Evolutionary conservation across 495 filamentous ascomycete species (phyloP).

Genomic region (Cercophora scortea): DNA sequence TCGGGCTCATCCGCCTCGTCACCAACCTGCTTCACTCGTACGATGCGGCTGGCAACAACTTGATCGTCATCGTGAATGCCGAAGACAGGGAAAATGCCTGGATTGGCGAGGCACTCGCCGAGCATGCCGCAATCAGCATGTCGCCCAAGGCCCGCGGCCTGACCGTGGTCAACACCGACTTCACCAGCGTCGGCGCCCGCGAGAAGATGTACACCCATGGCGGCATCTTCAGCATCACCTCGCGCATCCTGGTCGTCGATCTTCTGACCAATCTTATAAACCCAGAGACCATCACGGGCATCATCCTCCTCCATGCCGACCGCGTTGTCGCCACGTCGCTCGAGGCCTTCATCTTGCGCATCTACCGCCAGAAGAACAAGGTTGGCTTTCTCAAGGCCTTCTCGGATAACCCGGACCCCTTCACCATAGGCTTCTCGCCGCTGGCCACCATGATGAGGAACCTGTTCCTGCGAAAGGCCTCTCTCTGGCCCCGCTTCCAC

Average conservation of each 20-base stretch:
- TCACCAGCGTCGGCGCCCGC: constrained; percentile 73
- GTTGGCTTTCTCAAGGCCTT: constrained; percentile 92
- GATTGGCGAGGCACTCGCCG: constrained; percentile 88
- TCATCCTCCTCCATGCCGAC: constrained; percentile 86
- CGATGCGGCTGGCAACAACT: constrained; percentile 89
- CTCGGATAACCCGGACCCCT: constrained; percentile 88
- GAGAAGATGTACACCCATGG: constrained; percentile 86
- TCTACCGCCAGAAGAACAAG: constrained; percentile 91
- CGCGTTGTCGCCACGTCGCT: constrained; percentile 78
- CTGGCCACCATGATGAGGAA: constrained; percentile 89
- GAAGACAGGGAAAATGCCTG: constrained; percentile 90
- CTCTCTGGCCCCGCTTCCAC: constrained; percentile 94
- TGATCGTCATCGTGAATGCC: constrained; percentile 84
- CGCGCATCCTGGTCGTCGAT: constrained; percentile 89
- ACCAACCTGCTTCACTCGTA: constrained; percentile 94
- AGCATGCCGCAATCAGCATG: constrained; percentile 80
- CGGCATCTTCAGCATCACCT: constrained; percentile 93
- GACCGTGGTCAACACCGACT: constrained; percentile 89
- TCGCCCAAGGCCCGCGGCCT: constrained; percentile 71
- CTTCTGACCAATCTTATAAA: constrained; percentile 76
- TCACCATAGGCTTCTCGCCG: constrained; percentile 82
- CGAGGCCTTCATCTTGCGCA: constrained; percentile 91
- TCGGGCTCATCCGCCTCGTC: constrained; percentile 82
- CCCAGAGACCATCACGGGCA: constrained; percentile 77
- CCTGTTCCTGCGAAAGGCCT: constrained; percentile 79